Conservation (phyloP, 768 basidiomycete species). For the Rubroboletus satanas region DNA sequence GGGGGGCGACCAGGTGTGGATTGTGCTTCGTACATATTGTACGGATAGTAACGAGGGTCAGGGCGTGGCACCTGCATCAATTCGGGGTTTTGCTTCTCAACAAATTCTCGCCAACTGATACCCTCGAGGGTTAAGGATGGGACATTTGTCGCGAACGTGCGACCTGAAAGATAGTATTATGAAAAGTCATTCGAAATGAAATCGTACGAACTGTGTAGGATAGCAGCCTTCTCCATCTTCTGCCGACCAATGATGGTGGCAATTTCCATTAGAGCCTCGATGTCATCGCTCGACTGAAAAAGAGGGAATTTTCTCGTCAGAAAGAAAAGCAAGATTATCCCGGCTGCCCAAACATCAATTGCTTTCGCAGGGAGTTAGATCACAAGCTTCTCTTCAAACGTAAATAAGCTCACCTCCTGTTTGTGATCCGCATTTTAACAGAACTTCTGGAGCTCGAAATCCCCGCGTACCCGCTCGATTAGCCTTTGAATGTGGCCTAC, state of each 20-base stretch:
- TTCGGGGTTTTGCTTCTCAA: conserved; percentile 73
- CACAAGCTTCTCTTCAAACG: not conserved
- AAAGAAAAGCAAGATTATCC: conserved; percentile 90
- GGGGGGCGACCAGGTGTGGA: conserved; percentile 20
- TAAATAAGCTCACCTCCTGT: conserved; percentile 66
- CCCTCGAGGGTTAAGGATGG: conserved; percentile 69
- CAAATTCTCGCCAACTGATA: conserved; percentile 67
- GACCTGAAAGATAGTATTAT: conserved; percentile 48
- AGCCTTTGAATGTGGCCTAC: conserved; percentile 79
- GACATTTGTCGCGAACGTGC: conserved; percentile 87
- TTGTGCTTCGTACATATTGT: conserved; percentile 32
- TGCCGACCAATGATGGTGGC: conserved; percentile 79
- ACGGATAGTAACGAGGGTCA: conserved; percentile 54
- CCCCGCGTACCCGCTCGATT: conserved; percentile 97
- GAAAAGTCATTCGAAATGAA: not conserved
- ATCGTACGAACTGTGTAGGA: conserved; percentile 73
- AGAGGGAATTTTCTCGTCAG: conserved; percentile 89
- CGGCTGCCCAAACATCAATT: conserved; percentile 95
- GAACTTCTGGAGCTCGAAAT: conserved; percentile 94
- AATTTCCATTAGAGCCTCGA: conserved; percentile 94
- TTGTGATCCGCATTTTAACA: conserved; percentile 92
- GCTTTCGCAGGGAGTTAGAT: conserved; percentile 46
- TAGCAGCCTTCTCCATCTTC: conserved; percentile 80
- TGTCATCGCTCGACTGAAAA: conserved; percentile 90
- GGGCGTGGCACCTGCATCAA: conserved; percentile 50